phyloP scores from a whole-genome alignment of 768 basidiomycete species.

The Lactarius pseudohatsudake region DNA sequence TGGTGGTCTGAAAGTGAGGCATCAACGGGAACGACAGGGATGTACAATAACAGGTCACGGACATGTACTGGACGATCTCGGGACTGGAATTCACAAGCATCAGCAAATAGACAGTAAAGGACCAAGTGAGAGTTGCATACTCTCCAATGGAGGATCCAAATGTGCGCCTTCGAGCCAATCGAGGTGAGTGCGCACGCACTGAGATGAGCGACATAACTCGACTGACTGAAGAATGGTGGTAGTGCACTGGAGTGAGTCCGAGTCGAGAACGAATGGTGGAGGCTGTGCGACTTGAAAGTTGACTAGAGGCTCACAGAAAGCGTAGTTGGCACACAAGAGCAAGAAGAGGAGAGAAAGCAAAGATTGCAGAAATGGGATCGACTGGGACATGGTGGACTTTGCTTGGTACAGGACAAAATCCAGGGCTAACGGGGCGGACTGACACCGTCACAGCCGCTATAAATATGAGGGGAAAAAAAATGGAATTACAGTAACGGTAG shows the following conservation, averaged over 20 bases:
- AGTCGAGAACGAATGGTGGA: conserved; percentile 54
- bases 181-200: conserved; percentile 5
- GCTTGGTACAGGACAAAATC: too few relatives aligned
- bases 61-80: conserved; percentile 65
- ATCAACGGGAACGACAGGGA: background rate
- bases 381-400: too few relatives aligned
- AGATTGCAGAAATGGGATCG: too few relatives aligned
- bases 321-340: too few relatives aligned
- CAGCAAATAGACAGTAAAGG: background rate
- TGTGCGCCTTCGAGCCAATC: conserved; percentile 48
- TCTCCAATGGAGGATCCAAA: conserved; percentile 70
- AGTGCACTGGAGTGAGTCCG: conserved; percentile 54
- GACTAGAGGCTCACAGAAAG: conserved; percentile 38
- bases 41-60: conserved; percentile 30
- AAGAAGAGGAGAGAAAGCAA: too few relatives aligned
- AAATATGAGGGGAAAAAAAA: too few relatives aligned
- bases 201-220: background rate
- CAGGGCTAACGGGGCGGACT: too few relatives aligned
- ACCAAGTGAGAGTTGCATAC: conserved; percentile 40
- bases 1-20: conserved; percentile 54
- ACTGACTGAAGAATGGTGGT: conserved; percentile 61
- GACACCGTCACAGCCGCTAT: too few relatives aligned
- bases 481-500: too few relatives aligned
- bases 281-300: conserved; percentile 77
- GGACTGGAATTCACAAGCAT: conserved; percentile 37